Evolutionary conservation across 495 filamentous ascomycete genomes (phyloP).

Genomic region (Daldinia vernicosa): DNA sequence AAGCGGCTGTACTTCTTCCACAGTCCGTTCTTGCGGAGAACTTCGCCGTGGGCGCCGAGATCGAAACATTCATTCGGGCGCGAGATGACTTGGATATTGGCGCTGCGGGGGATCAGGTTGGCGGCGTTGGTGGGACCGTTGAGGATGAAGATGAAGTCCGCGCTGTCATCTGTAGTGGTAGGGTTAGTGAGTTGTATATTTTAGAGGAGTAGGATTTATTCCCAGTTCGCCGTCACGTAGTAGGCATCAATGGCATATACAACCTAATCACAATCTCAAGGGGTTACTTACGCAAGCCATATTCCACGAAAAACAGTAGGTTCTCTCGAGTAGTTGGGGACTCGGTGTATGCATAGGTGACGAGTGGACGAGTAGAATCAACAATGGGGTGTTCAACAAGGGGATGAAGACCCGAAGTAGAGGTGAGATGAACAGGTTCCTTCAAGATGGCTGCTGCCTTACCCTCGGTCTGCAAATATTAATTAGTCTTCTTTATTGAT

Average conservation of each 20-base stretch:
- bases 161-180: slow-evolving; percentile 28
- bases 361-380: slow-evolving; percentile 15
- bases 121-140: slow-evolving; percentile 43
- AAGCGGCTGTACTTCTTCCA: slow-evolving; percentile 48
- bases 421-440: background rate
- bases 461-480: slow-evolving; percentile 5
- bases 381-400: background rate
- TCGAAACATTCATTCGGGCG: slow-evolving; percentile 45
- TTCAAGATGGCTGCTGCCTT: background rate
- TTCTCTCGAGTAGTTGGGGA: slow-evolving; percentile 39
- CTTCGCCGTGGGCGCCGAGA: slow-evolving; percentile 43
- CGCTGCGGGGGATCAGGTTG: slow-evolving; percentile 32
- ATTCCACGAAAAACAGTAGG: slow-evolving; percentile 45
- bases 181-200: background rate
- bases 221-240: background rate
- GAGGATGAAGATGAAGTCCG: slow-evolving; percentile 53
- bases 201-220: background rate
- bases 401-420: background rate
- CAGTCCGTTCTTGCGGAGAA: slow-evolving; percentile 39
- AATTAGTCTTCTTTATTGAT: background rate
- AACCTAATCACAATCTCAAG: too few species aligned
- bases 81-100: slow-evolving; percentile 44
- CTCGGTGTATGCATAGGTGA: slow-evolving; percentile 48
- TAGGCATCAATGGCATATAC: background rate
- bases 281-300: slow-evolving; percentile 41